phyloP scores from a whole-genome alignment of 371 early-diverging fungal genomes.

The Mucor circinelloides region DNA sequence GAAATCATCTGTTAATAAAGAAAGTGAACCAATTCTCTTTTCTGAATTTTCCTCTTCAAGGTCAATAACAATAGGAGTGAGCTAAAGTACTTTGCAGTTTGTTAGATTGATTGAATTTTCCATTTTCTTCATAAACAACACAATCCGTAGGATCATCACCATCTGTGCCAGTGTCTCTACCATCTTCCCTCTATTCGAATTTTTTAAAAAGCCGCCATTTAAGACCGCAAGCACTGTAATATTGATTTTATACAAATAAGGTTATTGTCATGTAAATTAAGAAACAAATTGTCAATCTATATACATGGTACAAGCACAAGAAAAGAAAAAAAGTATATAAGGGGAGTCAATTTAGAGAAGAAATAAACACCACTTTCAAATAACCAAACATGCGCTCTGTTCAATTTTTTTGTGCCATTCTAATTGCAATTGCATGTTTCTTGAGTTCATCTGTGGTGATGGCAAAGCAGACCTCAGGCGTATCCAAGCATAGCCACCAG shows the following conservation, averaged over 20 bases:
- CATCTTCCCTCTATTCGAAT: no score
- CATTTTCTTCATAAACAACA: no score
- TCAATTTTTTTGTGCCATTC: not conserved
- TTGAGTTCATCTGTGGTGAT: not conserved
- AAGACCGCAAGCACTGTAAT: no score
- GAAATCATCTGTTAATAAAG: no score
- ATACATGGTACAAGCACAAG: not conserved
- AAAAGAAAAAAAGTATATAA: slow-evolving; percentile 7
- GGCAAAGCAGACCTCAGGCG: not conserved
- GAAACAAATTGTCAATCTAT: slow-evolving; percentile 1
- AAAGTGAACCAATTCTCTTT: no score
- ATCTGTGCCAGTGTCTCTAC: no score
- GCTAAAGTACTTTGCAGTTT: no score
- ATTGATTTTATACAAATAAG: slow-evolving; percentile 1
- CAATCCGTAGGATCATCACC: no score
- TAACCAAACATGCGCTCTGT: not conserved
- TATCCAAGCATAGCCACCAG: not conserved
- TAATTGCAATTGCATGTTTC: not conserved
- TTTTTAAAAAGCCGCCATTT: no score
- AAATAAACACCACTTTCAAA: not conserved
- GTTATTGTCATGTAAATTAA: not conserved
- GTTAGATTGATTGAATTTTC: no score
- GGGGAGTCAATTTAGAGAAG: not conserved
- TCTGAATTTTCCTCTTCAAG: no score
- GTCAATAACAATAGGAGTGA: no score